Conservation (phyloP, 805 yeast species). For the Teunomyces stri region DNA sequence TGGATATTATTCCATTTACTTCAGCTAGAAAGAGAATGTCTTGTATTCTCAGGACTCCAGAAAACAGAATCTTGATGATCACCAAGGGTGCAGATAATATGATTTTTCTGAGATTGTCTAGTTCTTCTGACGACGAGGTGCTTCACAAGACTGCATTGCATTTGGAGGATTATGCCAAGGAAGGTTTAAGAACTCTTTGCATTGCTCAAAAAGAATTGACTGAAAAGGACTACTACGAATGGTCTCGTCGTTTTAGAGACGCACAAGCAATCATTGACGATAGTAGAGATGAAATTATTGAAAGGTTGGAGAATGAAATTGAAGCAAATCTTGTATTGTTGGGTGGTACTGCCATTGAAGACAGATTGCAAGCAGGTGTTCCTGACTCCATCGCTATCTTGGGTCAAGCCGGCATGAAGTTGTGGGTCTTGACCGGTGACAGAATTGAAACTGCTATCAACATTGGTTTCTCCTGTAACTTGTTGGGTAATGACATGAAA, state of each 20-base stretch:
- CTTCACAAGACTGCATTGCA: conserved; percentile 59
- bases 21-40: conserved; percentile 80
- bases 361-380: conserved; percentile 81
- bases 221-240: conserved; percentile 43
- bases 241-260: conserved; percentile 56
- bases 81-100: conserved; percentile 79
- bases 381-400: conserved; percentile 73
- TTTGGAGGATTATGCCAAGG: conserved; percentile 67
- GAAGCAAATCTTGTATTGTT: conserved; percentile 63
- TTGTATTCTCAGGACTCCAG: conserved; percentile 51
- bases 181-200: conserved; percentile 76
- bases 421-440: conserved; percentile 88
- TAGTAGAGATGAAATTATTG: conserved; percentile 58
- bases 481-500: conserved; percentile 74
- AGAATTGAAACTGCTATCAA: conserved; percentile 88
- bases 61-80: conserved; percentile 44
- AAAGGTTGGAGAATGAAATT: conserved; percentile 53
- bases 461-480: conserved; percentile 81
- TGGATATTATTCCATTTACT: conserved; percentile 61
- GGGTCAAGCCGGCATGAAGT: conserved; percentile 74
- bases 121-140: conserved; percentile 36
- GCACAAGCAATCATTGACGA: conserved; percentile 55
- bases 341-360: conserved; percentile 89
- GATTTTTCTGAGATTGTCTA: conserved; percentile 47
- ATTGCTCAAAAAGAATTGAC: conserved; percentile 57